Percentiles rank a stretch among this genome's conserved stretches.
These are phyloP conservation scores for Sporobolomyces pararoseus DNA, from an alignment of 768 basidiomycete genomes.

Conservation along the genomic window DNA sequence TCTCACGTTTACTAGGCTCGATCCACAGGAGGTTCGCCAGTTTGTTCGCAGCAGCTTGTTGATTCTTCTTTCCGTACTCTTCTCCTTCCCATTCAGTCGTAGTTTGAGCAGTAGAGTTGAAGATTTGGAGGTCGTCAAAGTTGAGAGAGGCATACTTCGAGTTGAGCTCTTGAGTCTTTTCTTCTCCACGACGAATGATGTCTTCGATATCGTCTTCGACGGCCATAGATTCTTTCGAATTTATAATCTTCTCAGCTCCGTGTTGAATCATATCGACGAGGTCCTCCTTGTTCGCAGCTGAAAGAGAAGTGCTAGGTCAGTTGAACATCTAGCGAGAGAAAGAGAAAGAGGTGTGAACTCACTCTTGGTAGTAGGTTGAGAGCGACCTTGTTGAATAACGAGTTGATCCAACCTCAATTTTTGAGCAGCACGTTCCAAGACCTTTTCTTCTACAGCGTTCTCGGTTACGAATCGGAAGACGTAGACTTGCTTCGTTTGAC, in stretches of 20 bases:
- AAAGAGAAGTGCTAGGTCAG: not conserved
- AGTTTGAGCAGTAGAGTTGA: slow-evolving; percentile 61
- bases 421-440: slow-evolving; percentile 90
- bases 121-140: slow-evolving; percentile 91
- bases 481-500: slow-evolving; percentile 95
- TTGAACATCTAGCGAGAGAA: not conserved
- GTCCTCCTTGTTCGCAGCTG: slow-evolving; percentile 90
- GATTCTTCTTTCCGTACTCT: slow-evolving; percentile 39
- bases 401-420: slow-evolving; percentile 91
- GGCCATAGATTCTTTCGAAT: slow-evolving; percentile 56
- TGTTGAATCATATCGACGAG: slow-evolving; percentile 97
- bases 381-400: slow-evolving; percentile 91
- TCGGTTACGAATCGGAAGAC: slow-evolving; percentile 96
- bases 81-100: slow-evolving; percentile 46
- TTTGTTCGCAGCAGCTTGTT: slow-evolving; percentile 11
- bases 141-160: slow-evolving; percentile 89
- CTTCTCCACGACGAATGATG: slow-evolving; percentile 86
- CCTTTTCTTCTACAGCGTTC: slow-evolving; percentile 90
- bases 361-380: slow-evolving; percentile 68
- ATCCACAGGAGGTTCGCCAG: slow-evolving; percentile 53
- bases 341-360: slow-evolving; percentile 44
- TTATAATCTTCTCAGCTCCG: slow-evolving; percentile 95
- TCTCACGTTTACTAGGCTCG: slow-evolving; percentile 86
- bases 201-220: slow-evolving; percentile 80
- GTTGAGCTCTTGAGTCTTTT: slow-evolving; percentile 69